Evolutionary conservation across 2,329 filamentous ascomycete genomes (phyloP).

Genomic region (Penicillium sp.): DNA sequence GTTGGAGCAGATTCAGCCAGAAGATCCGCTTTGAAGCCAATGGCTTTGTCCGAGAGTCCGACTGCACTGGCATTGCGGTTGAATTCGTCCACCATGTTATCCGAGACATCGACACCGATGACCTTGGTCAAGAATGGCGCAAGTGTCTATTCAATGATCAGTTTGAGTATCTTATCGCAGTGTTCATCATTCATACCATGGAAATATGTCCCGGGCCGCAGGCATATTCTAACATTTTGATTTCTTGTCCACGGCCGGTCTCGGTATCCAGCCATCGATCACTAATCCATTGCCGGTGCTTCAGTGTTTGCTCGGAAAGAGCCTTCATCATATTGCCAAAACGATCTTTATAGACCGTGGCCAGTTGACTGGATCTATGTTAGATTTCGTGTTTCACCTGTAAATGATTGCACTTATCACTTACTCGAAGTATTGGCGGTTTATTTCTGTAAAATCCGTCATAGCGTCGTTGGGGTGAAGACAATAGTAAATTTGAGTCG

Average conservation of each 20-base stretch:
- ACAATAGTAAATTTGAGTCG: no score
- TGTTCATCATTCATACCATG: slow-evolving; percentile 40
- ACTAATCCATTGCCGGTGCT: slow-evolving; percentile 56
- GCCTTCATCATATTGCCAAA: slow-evolving; percentile 50
- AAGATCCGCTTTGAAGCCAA: slow-evolving; percentile 55
- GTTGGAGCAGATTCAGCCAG: slow-evolving; percentile 48
- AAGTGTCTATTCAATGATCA: slow-evolving; percentile 45
- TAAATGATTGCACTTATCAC: no score
- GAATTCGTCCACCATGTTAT: slow-evolving; percentile 63
- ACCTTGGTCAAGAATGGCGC: slow-evolving; percentile 58
- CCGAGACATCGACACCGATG: slow-evolving; percentile 64
- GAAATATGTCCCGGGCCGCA: slow-evolving; percentile 66
- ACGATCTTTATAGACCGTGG: slow-evolving; percentile 53
- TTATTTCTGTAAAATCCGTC: slow-evolving; percentile 34
- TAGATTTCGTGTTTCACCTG: no score
- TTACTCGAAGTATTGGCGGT: slow-evolving; percentile 41
- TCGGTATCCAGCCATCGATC: slow-evolving; percentile 47
- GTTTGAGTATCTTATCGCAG: background rate
- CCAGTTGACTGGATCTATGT: slow-evolving; percentile 42
- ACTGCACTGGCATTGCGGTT: slow-evolving; percentile 53
- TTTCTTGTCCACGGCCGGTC: slow-evolving; percentile 23
- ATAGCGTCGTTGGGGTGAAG: slow-evolving; percentile 14
- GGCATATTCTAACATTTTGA: slow-evolving; percentile 66
- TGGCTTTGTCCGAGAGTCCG: slow-evolving; percentile 51
- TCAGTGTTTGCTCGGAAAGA: slow-evolving; percentile 52